Evolutionary conservation across 1,284 basidiomycete species (phyloP).

Genomic region (Leccinum subfulvum): DNA sequence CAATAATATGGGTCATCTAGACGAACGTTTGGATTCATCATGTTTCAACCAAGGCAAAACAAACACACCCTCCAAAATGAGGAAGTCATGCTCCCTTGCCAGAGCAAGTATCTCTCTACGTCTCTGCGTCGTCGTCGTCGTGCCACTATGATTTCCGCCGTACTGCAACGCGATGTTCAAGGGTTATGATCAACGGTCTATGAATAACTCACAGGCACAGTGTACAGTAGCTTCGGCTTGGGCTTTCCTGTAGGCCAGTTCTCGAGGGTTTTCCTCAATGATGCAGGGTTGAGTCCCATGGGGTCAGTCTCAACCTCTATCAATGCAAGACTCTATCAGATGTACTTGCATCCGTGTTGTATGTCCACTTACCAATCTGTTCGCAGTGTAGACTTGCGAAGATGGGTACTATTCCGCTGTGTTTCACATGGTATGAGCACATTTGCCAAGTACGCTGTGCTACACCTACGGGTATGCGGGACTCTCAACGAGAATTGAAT

Average conservation of each 20-base stretch:
- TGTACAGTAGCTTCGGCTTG: slow-evolving; percentile 81
- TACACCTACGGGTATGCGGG: slow-evolving; percentile 4
- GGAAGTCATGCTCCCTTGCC: slow-evolving; percentile 68
- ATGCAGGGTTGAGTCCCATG: slow-evolving; percentile 64
- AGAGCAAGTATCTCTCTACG: slow-evolving; percentile 73
- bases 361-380: slow-evolving; percentile 51
- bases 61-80: slow-evolving; percentile 71
- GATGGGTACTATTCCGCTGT: slow-evolving; percentile 58
- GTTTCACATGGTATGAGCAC: background rate
- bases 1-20: slow-evolving; percentile 68
- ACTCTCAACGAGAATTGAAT: background rate
- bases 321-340: background rate
- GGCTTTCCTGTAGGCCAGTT: slow-evolving; percentile 71
- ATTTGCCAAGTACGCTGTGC: background rate
- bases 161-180: slow-evolving; percentile 41
- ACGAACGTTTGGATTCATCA: background rate
- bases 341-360: background rate
- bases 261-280: slow-evolving; percentile 63
- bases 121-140: slow-evolving; percentile 67
- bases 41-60: background rate
- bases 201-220: slow-evolving; percentile 54
- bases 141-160: slow-evolving; percentile 79
- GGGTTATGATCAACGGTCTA: slow-evolving; percentile 20
- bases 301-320: slow-evolving; percentile 72
- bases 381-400: slow-evolving; percentile 55